These are phyloP conservation scores for Wakefieldia striispora DNA, from an alignment of 768 basidiomycete genomes.

Conservation along the genomic window DNA sequence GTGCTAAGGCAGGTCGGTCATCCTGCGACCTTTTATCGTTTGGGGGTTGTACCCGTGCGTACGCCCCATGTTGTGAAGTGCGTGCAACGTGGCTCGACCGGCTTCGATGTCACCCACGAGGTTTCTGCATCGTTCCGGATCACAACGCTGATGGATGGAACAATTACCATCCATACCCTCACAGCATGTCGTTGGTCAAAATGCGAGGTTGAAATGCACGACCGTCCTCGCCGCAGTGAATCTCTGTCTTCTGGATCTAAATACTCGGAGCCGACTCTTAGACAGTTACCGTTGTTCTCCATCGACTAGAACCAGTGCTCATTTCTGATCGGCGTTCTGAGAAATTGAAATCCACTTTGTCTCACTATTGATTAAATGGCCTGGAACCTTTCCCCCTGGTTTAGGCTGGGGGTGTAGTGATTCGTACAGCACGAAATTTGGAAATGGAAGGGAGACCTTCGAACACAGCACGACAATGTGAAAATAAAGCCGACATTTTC, in stretches of 20 bases:
- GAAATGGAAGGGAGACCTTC: no score
- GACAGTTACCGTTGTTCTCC: not conserved
- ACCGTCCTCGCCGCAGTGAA: no score
- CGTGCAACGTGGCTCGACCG: not conserved
- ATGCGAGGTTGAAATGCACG: no score
- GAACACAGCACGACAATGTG: no score
- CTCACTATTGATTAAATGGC: not conserved
- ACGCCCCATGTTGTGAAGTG: not conserved
- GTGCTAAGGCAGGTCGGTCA: not conserved
- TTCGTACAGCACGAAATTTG: not conserved
- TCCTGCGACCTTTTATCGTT: not conserved
- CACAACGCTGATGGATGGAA: no score
- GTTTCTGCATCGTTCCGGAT: slow-evolving; percentile 5
- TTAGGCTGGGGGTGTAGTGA: no score
- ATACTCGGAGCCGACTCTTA: not conserved
- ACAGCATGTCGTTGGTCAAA: no score
- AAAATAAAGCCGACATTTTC: not conserved
- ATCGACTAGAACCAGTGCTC: not conserved
- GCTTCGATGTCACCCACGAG: slow-evolving; percentile 12
- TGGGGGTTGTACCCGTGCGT: not conserved
- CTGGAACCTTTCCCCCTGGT: no score
- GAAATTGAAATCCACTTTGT: not conserved
- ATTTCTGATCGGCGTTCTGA: slow-evolving; percentile 11
- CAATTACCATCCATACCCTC: no score
- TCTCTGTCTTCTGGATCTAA: no score